Percentiles rank a stretch among this genome's conserved stretches.
These are phyloP conservation scores for Globisporangium cystogenes DNA, from an alignment of 352 stramenopile genomes.

Conservation along the genomic window DNA sequence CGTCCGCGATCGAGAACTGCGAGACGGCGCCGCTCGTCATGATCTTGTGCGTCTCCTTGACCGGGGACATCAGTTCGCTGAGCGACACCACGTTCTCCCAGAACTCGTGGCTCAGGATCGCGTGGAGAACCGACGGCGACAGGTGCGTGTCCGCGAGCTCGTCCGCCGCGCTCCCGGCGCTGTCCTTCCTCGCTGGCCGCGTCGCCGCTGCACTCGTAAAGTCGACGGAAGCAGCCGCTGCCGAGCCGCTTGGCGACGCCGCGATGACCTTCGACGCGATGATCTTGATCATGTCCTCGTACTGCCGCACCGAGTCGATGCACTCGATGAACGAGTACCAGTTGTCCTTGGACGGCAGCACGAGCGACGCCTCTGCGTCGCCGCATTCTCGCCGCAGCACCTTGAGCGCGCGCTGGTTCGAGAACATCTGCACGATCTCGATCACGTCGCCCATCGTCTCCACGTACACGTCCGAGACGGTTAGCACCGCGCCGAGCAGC, in stretches of 20 bases:
- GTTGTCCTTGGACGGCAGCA: constrained; percentile 31
- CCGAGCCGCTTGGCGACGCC: constrained; percentile 13
- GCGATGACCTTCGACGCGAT: constrained; percentile 52
- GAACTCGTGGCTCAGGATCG: constrained; percentile 59
- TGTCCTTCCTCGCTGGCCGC: constrained; percentile 32
- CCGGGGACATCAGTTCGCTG: constrained; percentile 71
- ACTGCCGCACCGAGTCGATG: constrained; percentile 73
- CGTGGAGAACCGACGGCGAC: constrained; percentile 33
- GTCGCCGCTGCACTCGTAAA: not conserved
- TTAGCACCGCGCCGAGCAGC: constrained; percentile 54
- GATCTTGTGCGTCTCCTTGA: constrained; percentile 72
- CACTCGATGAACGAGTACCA: constrained; percentile 83
- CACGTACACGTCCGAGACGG: constrained; percentile 33
- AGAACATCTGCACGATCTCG: constrained; percentile 61
- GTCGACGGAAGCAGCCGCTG: not conserved
- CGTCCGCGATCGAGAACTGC: constrained; percentile 55
- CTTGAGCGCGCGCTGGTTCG: constrained; percentile 47
- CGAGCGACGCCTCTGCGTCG: constrained; percentile 46
- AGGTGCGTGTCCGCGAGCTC: constrained; percentile 38
- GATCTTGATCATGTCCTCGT: constrained; percentile 83
- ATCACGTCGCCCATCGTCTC: constrained; percentile 66
- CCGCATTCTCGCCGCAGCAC: constrained; percentile 58
- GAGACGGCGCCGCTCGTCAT: constrained; percentile 31
- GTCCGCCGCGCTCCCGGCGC: constrained; percentile 31
- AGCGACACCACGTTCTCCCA: constrained; percentile 71